Percentiles rank a stretch among this genome's conserved stretches.
Conservation (phyloP, 2,329 filamentous ascomycete species). For the Colletotrichum salicis region DNA sequence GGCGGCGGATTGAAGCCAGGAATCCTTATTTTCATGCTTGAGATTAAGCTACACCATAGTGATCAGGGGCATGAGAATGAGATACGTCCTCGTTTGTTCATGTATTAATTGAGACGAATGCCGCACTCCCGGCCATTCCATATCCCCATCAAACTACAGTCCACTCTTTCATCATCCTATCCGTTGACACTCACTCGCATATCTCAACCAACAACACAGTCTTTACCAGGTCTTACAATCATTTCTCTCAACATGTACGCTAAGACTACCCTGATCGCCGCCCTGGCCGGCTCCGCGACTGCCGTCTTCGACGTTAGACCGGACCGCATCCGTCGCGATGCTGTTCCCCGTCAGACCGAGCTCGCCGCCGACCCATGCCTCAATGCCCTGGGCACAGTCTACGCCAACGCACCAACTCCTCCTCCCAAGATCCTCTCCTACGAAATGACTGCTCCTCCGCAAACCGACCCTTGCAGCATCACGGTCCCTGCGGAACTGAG, state of each 20-base stretch:
- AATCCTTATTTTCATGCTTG: neutral
- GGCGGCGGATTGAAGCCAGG: neutral
- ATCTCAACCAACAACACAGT: neutral
- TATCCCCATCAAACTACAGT: neutral
- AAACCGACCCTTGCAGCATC: constrained; percentile 40
- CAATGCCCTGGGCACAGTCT: constrained; percentile 35
- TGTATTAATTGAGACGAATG: neutral
- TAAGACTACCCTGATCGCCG: constrained; percentile 29
- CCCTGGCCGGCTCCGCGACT: constrained; percentile 39
- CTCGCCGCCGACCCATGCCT: constrained; percentile 34
- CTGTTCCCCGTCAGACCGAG: constrained; percentile 41
- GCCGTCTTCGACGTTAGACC: constrained; percentile 33
- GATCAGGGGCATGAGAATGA: constrained; percentile 8
- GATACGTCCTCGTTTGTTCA: no score
- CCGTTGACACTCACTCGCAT: neutral
- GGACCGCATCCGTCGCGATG: constrained; percentile 33
- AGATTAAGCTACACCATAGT: constrained; percentile 10
- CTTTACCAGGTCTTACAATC: neutral
- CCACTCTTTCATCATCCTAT: neutral
- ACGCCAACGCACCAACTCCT: constrained; percentile 39
- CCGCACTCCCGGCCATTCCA: neutral
- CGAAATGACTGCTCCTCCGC: constrained; percentile 32
- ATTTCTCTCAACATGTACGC: constrained; percentile 39
- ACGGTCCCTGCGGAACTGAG: constrained; percentile 39
- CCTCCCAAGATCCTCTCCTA: constrained; percentile 38